Percentiles rank a stretch among this genome's conserved stretches.
These are phyloP conservation scores for Diaporthe humulicola DNA, from an alignment of 2,329 filamentous ascomycete genomes.

Conservation along the genomic window DNA sequence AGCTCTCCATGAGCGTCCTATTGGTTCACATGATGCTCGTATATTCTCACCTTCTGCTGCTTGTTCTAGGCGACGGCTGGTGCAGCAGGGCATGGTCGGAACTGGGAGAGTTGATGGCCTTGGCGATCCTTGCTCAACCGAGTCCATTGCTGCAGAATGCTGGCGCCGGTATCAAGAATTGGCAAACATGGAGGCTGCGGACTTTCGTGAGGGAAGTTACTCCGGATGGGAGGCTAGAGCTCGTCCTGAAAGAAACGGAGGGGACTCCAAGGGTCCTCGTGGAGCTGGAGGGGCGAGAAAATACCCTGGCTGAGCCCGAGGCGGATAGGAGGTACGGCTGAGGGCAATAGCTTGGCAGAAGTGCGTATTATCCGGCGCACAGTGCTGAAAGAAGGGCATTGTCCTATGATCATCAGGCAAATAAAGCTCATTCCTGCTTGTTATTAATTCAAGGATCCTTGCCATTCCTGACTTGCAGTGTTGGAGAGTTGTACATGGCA, in stretches of 20 bases:
- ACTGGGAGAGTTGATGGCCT: neutral
- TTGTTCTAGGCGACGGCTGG: neutral
- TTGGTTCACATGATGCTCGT: slow-evolving; percentile 12
- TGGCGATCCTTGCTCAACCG: neutral
- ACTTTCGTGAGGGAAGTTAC: neutral
- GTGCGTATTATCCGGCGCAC: too few species aligned
- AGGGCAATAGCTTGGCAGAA: neutral
- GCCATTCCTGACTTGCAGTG: too few species aligned
- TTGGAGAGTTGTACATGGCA: too few species aligned
- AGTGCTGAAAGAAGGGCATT: too few species aligned
- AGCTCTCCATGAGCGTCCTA: neutral
- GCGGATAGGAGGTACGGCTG: neutral
- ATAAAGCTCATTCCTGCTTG: too few species aligned
- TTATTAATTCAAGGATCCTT: too few species aligned
- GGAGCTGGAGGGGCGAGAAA: neutral
- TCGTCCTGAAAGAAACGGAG: neutral
- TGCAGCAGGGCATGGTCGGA: slow-evolving; percentile 10
- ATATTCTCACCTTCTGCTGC: neutral
- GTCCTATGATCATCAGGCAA: too few species aligned
- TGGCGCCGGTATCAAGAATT: neutral
- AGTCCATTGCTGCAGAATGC: neutral
- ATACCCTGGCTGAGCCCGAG: neutral
- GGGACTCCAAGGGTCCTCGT: neutral
- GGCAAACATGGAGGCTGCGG: neutral
- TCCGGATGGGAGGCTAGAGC: neutral